A percentile compares a stretch with the other conserved stretches of the same genome.
phyloP scores from a whole-genome alignment of 345 rosid genomes.

The Corchorus olitorius region DNA sequence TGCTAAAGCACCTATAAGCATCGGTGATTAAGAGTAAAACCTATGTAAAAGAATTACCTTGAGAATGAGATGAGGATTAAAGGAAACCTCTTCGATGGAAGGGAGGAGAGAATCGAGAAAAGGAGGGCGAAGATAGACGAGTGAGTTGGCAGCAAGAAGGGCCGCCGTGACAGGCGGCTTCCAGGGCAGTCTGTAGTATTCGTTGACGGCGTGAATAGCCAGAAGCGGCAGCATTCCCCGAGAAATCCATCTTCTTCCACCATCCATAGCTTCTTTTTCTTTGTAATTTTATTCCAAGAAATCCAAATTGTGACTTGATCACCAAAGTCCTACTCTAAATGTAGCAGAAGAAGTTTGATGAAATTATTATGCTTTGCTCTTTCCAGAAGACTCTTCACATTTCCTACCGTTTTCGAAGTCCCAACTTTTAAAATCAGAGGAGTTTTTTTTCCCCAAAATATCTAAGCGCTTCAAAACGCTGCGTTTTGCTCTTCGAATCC shows the following conservation, averaged over 20 bases:
- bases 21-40: no score
- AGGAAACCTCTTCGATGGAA: conserved; percentile 67
- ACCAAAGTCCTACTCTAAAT: no score
- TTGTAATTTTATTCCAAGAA: neutral
- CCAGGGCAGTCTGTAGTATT: conserved; percentile 78
- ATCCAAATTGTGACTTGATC: neutral
- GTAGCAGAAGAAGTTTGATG: no score
- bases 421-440: no score
- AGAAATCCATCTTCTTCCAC: conserved; percentile 31
- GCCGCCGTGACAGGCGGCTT: conserved; percentile 93
- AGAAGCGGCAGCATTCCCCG: conserved; percentile 78
- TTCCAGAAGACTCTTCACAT: no score
- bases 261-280: neutral
- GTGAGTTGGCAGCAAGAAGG: conserved; percentile 74
- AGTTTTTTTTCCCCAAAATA: no score
- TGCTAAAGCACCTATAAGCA: no score
- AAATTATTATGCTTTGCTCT: no score
- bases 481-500: no score
- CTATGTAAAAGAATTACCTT: conserved; percentile 48
- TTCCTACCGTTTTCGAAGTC: no score
- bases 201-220: conserved; percentile 67
- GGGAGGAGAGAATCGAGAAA: conserved; percentile 63
- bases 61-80: conserved; percentile 84
- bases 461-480: no score
- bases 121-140: conserved; percentile 72